Evolutionary conservation across 192 early-diverging fungal genomes (phyloP).

Genomic region (Backusella australiensis): DNA sequence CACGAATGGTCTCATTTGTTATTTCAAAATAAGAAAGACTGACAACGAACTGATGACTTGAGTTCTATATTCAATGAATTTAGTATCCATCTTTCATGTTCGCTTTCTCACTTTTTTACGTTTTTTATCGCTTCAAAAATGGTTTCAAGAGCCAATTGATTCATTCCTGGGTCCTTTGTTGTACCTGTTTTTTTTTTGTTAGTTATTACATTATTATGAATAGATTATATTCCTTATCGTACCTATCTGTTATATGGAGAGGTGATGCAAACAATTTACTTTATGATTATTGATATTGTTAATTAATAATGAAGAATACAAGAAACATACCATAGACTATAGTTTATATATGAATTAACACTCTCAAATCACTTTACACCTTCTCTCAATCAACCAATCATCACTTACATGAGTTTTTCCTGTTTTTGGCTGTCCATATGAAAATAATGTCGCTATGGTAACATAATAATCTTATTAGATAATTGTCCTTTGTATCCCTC

Average conservation of each 20-base stretch:
- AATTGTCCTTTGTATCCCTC: background rate
- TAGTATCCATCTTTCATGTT: background rate
- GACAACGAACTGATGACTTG: background rate
- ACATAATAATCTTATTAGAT: background rate
- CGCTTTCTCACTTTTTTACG: background rate
- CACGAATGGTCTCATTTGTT: constrained; percentile 5
- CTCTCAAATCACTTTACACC: background rate
- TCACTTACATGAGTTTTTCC: constrained; percentile 13
- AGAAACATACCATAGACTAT: background rate
- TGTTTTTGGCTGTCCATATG: constrained; percentile 13
- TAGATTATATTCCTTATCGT: background rate
- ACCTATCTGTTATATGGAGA: background rate
- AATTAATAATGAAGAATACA: background rate
- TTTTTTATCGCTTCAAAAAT: constrained; percentile 6
- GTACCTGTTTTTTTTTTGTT: background rate
- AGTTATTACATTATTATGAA: too few relatives aligned
- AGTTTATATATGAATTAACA: background rate
- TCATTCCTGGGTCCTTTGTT: background rate
- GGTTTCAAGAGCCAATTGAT: background rate
- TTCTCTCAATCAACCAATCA: background rate
- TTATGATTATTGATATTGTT: background rate
- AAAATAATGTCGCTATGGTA: background rate
- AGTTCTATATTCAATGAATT: background rate
- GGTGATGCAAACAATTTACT: background rate
- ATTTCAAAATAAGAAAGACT: constrained; percentile 6